These are phyloP conservation scores for Penicillium sp. DNA, from an alignment of 2,329 filamentous ascomycete genomes.

Conservation along the genomic window DNA sequence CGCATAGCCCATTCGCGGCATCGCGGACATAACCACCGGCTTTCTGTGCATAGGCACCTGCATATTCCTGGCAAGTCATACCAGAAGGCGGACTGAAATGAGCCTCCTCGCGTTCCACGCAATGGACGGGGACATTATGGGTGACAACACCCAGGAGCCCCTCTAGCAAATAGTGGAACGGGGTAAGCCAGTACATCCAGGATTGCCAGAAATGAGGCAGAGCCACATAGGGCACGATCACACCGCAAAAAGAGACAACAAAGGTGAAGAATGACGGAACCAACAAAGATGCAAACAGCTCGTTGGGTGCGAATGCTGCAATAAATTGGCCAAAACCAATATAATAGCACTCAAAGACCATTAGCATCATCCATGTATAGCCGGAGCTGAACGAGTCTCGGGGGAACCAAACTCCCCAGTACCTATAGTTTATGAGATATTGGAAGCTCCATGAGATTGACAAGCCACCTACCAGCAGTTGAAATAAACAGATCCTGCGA, in stretches of 20 bases:
- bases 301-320: constrained; percentile 62
- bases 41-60: constrained; percentile 49
- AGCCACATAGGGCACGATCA: constrained; percentile 62
- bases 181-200: constrained; percentile 65
- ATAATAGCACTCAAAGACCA: constrained; percentile 64
- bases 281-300: constrained; percentile 60
- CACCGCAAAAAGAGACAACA: constrained; percentile 68
- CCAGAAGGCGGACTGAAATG: constrained; percentile 57
- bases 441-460: not conserved
- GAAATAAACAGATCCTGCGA: constrained; percentile 63
- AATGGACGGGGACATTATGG: constrained; percentile 54
- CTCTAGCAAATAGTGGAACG: constrained; percentile 64
- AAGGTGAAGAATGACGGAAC: constrained; percentile 67
- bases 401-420: constrained; percentile 53
- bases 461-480: constrained; percentile 53
- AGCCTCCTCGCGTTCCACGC: constrained; percentile 55
- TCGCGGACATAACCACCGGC: constrained; percentile 59
- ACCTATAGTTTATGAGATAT: constrained; percentile 35
- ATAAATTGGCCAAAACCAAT: constrained; percentile 64
- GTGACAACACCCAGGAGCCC: constrained; percentile 56
- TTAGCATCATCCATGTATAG: constrained; percentile 60
- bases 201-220: constrained; percentile 63
- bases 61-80: constrained; percentile 59
- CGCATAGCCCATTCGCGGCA: constrained; percentile 55
- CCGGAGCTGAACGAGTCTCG: constrained; percentile 55